These are phyloP conservation scores for Cordyceps pruinosa DNA, from an alignment of 2,329 filamentous ascomycete genomes.

Conservation along the genomic window DNA sequence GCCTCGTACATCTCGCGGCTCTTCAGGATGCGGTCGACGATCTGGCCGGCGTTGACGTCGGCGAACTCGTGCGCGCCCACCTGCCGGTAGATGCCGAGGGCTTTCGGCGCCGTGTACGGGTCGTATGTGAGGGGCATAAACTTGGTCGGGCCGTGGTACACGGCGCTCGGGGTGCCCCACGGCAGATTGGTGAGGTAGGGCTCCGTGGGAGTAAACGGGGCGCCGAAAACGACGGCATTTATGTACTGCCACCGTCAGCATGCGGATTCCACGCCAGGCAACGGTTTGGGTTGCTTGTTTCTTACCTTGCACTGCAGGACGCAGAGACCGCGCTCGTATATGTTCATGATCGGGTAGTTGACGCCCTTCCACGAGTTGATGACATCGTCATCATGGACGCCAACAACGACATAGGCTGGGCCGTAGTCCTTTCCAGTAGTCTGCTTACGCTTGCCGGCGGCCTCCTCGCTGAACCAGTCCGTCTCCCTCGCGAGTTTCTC, in stretches of 20 bases:
- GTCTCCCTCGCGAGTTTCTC: constrained; percentile 57
- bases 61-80: constrained; percentile 72
- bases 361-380: constrained; percentile 96
- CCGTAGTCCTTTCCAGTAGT: constrained; percentile 64
- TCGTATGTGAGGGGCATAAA: constrained; percentile 80
- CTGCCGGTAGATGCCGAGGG: constrained; percentile 76
- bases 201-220: constrained; percentile 79
- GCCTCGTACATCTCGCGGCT: constrained; percentile 86
- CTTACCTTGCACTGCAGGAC: constrained; percentile 87
- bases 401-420: constrained; percentile 82
- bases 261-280: constrained; percentile 3
- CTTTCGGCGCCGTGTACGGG: constrained; percentile 73
- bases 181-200: constrained; percentile 71
- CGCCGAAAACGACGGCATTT: constrained; percentile 79
- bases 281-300: constrained; percentile 5
- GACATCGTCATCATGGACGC: constrained; percentile 88
- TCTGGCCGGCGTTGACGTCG: constrained; percentile 85
- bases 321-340: constrained; percentile 90
- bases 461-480: constrained; percentile 68
- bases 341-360: constrained; percentile 99
- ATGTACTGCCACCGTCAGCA: constrained; percentile 57
- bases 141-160: constrained; percentile 94
- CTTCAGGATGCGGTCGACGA: constrained; percentile 83
- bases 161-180: constrained; percentile 64
- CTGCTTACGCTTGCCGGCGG: constrained; percentile 54